phyloP scores from a whole-genome alignment of 768 basidiomycete species.

The Cubamyces sp. region DNA sequence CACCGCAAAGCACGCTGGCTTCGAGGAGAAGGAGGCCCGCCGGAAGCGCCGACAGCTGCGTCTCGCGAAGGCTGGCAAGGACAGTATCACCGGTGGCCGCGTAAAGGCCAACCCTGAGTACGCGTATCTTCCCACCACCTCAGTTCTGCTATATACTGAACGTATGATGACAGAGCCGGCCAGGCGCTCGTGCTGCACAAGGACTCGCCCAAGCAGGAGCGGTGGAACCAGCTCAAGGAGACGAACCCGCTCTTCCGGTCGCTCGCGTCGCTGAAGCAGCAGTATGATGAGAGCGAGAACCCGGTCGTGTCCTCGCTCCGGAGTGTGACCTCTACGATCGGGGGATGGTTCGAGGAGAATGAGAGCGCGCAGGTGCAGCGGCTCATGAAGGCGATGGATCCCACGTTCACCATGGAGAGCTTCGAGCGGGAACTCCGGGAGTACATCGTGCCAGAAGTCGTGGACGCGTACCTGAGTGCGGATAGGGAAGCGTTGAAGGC shows the following conservation, averaged over 20 bases:
- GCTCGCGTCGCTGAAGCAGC: constrained; percentile 60
- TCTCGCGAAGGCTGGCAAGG: constrained; percentile 82
- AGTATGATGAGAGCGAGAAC: constrained; percentile 93
- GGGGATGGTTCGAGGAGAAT: constrained; percentile 94
- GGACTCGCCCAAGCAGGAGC: constrained; percentile 75
- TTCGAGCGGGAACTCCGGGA: constrained; percentile 92
- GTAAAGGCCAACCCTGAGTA: constrained; percentile 82
- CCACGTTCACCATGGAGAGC: constrained; percentile 79
- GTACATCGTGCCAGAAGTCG: constrained; percentile 97
- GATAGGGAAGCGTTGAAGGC: constrained; percentile 82
- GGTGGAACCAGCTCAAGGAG: constrained; percentile 80
- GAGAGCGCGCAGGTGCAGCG: constrained; percentile 96
- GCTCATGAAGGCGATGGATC: constrained; percentile 87
- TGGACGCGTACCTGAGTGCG: constrained; percentile 92
- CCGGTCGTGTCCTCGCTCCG: constrained; percentile 83
- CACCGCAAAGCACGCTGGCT: constrained; percentile 92
- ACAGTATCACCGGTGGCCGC: constrained; percentile 55
- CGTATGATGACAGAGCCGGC: constrained; percentile 65
- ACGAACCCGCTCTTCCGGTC: constrained; percentile 76
- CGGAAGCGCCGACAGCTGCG: constrained; percentile 78
- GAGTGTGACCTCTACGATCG: constrained; percentile 81
- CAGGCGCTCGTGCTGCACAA: constrained; percentile 83
- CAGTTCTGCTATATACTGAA: not conserved
- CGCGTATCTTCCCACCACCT: constrained; percentile 35
- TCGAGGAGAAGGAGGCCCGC: constrained; percentile 92